A percentile compares a stretch with the other conserved stretches of the same genome.
phyloP scores from a whole-genome alignment of 257 asterid genomes.

The Nyctanthes arbortristis region DNA sequence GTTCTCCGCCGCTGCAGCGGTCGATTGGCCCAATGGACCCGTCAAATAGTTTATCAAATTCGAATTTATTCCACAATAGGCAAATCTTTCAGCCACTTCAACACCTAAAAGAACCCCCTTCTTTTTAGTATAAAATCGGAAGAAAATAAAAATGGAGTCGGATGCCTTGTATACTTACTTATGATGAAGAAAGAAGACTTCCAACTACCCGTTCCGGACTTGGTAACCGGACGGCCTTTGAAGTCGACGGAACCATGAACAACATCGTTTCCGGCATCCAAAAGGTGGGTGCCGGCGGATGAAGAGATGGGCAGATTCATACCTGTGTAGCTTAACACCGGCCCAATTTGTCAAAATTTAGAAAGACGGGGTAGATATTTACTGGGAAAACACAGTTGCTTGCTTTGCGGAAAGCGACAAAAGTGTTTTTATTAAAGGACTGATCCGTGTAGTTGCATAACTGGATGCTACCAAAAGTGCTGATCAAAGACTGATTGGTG shows the following conservation, averaged over 20 bases:
- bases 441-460: too few relatives aligned
- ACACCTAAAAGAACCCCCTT: not conserved
- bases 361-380: too few relatives aligned
- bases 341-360: too few relatives aligned
- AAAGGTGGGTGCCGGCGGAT: slow-evolving; percentile 15
- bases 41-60: slow-evolving; percentile 1
- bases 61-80: slow-evolving; percentile 4
- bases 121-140: too few relatives aligned
- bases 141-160: not conserved
- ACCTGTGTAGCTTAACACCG: too few relatives aligned
- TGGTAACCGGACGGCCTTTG: slow-evolving; percentile 40
- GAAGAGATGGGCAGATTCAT: not conserved
- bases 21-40: slow-evolving; percentile 7
- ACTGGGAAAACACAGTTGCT: too few relatives aligned
- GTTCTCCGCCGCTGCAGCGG: slow-evolving; percentile 8
- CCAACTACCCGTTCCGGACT: slow-evolving; percentile 59
- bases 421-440: too few relatives aligned
- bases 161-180: not conserved
- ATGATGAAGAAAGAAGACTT: slow-evolving; percentile 44
- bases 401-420: too few relatives aligned
- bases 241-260: slow-evolving; percentile 48
- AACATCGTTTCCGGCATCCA: slow-evolving; percentile 42
- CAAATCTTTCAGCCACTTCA: slow-evolving; percentile 16
- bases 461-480: too few relatives aligned
- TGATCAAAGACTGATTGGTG: too few relatives aligned